Evolutionary conservation across 2,329 filamentous ascomycete genomes (phyloP).

Genomic region (Fusarium sp.): DNA sequence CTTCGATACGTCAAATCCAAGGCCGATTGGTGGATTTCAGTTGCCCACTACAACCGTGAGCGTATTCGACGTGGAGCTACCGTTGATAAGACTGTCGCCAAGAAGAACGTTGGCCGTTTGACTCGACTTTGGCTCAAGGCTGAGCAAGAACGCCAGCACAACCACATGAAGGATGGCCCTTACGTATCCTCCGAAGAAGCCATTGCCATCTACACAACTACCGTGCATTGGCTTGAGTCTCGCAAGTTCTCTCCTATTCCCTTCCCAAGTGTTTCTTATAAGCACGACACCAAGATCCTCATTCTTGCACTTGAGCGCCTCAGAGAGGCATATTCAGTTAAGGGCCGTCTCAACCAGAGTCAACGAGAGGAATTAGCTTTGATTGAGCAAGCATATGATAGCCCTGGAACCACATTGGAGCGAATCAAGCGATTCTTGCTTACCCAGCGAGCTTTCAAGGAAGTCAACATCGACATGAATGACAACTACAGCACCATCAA

Average conservation of each 20-base stretch:
- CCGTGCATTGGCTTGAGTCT: slow-evolving; percentile 98
- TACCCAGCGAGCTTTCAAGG: slow-evolving; percentile 98
- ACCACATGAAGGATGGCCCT: slow-evolving; percentile 98
- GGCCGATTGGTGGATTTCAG: slow-evolving; percentile 99
- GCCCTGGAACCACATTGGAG: slow-evolving; percentile 93
- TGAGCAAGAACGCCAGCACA: slow-evolving; percentile 98
- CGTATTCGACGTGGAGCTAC: slow-evolving; percentile 95
- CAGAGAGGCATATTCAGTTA: slow-evolving; percentile 96
- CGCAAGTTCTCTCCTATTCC: slow-evolving; percentile 98
- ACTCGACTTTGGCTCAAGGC: slow-evolving; percentile 97
- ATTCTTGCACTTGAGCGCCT: slow-evolving; percentile 94
- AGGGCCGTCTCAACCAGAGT: slow-evolving; percentile 95
- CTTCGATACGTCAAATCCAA: slow-evolving; percentile 98
- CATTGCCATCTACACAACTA: slow-evolving; percentile 98
- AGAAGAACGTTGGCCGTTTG: slow-evolving; percentile 96
- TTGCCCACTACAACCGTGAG: slow-evolving; percentile 98
- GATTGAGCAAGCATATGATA: slow-evolving; percentile 98
- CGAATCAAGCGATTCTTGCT: slow-evolving; percentile 97
- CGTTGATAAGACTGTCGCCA: slow-evolving; percentile 98
- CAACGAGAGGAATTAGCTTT: slow-evolving; percentile 96
- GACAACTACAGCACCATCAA: slow-evolving; percentile 99
- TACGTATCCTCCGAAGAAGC: slow-evolving; percentile 99
- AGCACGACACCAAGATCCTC: slow-evolving; percentile 98
- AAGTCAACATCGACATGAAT: slow-evolving; percentile 99
- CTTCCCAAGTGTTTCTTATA: slow-evolving; percentile 98